These are phyloP conservation scores for Metarhizium robertsii DNA, from an alignment of 2,329 filamentous ascomycete genomes.

Conservation along the genomic window DNA sequence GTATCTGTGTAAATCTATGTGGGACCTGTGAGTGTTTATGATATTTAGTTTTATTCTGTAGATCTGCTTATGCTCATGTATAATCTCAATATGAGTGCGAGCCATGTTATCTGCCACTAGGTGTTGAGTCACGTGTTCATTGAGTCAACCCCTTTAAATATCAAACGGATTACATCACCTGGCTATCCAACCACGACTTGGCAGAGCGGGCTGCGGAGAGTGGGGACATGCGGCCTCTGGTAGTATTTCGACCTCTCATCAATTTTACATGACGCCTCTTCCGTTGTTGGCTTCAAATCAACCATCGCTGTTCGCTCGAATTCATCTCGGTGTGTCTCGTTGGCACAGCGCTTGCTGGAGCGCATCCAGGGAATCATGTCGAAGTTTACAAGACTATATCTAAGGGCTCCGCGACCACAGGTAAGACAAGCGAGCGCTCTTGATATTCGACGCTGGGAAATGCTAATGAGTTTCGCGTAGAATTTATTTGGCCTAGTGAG, in stretches of 20 bases:
- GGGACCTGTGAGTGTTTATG: too few species aligned
- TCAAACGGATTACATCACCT: too few species aligned
- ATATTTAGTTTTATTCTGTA: too few species aligned
- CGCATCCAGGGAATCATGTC: constrained; percentile 18
- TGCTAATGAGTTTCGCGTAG: constrained; percentile 34
- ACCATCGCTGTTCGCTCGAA: background rate
- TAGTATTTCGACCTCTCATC: background rate
- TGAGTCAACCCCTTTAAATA: too few species aligned
- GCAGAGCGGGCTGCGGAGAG: background rate
- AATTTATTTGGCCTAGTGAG: constrained; percentile 79
- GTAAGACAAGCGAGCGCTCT: constrained; percentile 17
- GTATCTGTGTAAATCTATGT: background rate
- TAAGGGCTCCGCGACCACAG: constrained; percentile 31
- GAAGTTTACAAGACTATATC: constrained; percentile 25
- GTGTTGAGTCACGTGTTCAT: background rate
- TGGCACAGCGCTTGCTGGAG: background rate
- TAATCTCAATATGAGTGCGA: too few species aligned
- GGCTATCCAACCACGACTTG: too few species aligned
- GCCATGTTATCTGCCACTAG: background rate
- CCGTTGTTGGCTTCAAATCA: background rate
- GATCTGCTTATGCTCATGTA: too few species aligned
- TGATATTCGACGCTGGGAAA: background rate
- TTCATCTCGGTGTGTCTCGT: background rate
- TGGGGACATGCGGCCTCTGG: background rate
- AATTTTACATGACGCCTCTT: background rate